A percentile compares a stretch with the other conserved stretches of the same genome.
Conservation (phyloP, 768 basidiomycete species). For the Amanita jacksonii region DNA sequence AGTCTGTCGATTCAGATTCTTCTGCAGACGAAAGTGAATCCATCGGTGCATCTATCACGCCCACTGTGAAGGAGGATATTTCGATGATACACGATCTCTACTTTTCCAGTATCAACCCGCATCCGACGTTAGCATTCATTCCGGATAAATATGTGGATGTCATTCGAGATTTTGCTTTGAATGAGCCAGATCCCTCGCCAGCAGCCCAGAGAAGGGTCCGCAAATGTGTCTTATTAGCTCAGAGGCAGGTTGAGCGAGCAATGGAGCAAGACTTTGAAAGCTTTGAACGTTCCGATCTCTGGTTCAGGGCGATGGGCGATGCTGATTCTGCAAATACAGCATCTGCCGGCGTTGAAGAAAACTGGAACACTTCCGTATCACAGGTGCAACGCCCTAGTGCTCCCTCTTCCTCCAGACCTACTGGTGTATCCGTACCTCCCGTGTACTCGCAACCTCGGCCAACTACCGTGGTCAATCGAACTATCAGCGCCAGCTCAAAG, state of each 20-base stretch:
- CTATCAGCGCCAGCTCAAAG: slow-evolving; percentile 30
- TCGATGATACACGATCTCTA: slow-evolving; percentile 84
- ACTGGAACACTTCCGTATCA: slow-evolving; percentile 11
- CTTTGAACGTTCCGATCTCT: slow-evolving; percentile 83
- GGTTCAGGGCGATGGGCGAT: slow-evolving; percentile 83
- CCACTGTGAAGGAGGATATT: slow-evolving; percentile 78
- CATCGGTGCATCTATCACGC: slow-evolving; percentile 41
- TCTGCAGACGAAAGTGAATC: slow-evolving; percentile 49
- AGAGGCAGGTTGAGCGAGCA: slow-evolving; percentile 74
- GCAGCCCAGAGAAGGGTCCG: slow-evolving; percentile 49
- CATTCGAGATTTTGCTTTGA: slow-evolving; percentile 59
- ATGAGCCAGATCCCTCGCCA: slow-evolving; percentile 33
- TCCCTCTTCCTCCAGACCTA: neutral
- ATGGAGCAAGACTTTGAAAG: slow-evolving; percentile 92
- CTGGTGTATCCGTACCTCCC: slow-evolving; percentile 7
- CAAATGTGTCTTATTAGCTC: slow-evolving; percentile 72
- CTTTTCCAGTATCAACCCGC: slow-evolving; percentile 53
- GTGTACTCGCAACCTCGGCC: slow-evolving; percentile 25
- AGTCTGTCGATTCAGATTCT: slow-evolving; percentile 67
- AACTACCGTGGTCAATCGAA: slow-evolving; percentile 30
- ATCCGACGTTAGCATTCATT: slow-evolving; percentile 52
- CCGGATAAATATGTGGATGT: slow-evolving; percentile 59
- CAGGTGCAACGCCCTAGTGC: slow-evolving; percentile 1
- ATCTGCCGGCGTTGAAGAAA: slow-evolving; percentile 12
- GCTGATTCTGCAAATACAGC: slow-evolving; percentile 31